These are phyloP conservation scores for Recurvomyces mirabilis DNA, from an alignment of 495 filamentous ascomycete species.

Conservation along the genomic window DNA sequence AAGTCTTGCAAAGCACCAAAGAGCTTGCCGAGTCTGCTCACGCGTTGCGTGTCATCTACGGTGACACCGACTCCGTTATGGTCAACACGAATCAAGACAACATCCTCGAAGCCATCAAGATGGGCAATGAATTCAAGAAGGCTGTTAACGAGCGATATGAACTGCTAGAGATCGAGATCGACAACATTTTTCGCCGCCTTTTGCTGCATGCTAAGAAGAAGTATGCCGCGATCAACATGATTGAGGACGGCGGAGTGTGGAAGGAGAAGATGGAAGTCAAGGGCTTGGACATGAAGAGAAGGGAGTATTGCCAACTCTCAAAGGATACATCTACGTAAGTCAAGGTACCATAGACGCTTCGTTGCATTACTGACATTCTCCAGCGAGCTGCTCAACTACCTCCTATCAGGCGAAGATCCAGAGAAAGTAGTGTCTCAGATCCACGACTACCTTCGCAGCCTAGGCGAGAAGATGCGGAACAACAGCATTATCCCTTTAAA, in stretches of 20 bases:
- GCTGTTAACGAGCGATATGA: slow-evolving; percentile 82
- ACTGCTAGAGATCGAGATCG: slow-evolving; percentile 91
- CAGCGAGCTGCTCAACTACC: slow-evolving; percentile 63
- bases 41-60: slow-evolving; percentile 83
- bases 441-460: slow-evolving; percentile 80
- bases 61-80: slow-evolving; percentile 99
- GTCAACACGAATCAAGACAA: slow-evolving; percentile 97
- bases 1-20: slow-evolving; percentile 91
- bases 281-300: slow-evolving; percentile 90
- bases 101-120: slow-evolving; percentile 77
- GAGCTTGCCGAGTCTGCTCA: slow-evolving; percentile 81
- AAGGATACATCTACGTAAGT: slow-evolving; percentile 75
- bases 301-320: slow-evolving; percentile 89
- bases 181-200: slow-evolving; percentile 90
- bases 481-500: slow-evolving; percentile 61
- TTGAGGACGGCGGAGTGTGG: slow-evolving; percentile 78
- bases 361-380: background rate
- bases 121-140: slow-evolving; percentile 71
- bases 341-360: background rate
- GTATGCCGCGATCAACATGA: slow-evolving; percentile 92
- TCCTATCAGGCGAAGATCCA: slow-evolving; percentile 85
- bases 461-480: slow-evolving; percentile 72
- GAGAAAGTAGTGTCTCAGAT: slow-evolving; percentile 81
- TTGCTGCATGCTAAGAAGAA: slow-evolving; percentile 98
- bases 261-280: slow-evolving; percentile 95